Evolutionary conservation across 768 basidiomycete species (phyloP), one percentile per base, ranked within the genome.

Genomic region (Asterophora parasitica): DNA sequence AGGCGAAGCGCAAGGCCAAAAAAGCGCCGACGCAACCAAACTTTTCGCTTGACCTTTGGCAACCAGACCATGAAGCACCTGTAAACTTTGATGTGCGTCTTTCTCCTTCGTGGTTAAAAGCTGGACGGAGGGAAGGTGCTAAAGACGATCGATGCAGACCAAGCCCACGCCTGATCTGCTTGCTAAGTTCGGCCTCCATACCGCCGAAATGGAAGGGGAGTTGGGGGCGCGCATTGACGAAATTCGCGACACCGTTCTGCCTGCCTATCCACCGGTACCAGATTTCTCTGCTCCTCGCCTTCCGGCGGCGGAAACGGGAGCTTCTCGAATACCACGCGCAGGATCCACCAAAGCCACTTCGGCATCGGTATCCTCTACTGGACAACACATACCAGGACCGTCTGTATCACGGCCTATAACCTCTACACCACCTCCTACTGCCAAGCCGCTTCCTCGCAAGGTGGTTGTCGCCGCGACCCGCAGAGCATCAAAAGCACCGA

Each of bases 141-240:
- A 38, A 42, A 7, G 6, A 2, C 3, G 9, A 15, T 9, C 16
- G 33, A n/a, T 37, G 20, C 35, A 64, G 59, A 50, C 60, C 0
- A 26, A 58, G 45, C 57, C 57, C 7, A 59, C 54, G 1, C 57
- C 53, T 9, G 50, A 48, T 1, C 50, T 64, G 9, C 49, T 66
- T 17, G 36, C 48, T 26, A 53, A 60, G 5, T 44, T 65, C 6
- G 53, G 54, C 1, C 39, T 64, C 4, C 15, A 52, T 27, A 48
- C 42, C 7, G 50, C 48, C 2, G 49, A 50, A 9, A 33, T 40
- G 15, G 30, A 42, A 0, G 32, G 20, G 7, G 32, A 43, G 0
- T 23, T 68, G 0, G 62, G 65, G 33, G 43, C 46, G 3, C 60
- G 56, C 4, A 65, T 70, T 11, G 60, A 61, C 15, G 45, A 61